phyloP scores from a whole-genome alignment of 257 asterid genomes.

The Solanum chilense region DNA sequence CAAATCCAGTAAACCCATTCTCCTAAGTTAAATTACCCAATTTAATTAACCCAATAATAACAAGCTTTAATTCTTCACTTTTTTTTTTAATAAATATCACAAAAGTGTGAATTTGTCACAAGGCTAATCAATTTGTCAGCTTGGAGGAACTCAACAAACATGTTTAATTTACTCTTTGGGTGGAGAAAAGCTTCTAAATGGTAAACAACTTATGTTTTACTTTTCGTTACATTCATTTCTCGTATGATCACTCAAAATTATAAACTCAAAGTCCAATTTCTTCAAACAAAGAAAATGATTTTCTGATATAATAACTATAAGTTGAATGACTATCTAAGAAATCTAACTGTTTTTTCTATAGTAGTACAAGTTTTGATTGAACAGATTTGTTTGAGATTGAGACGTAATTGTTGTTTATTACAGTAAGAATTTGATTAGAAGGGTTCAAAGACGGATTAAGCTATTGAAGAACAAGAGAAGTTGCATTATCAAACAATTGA shows the following conservation, averaged over 20 bases:
- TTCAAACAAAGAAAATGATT: background rate
- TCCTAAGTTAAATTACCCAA: conserved; percentile 19
- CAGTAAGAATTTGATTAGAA: conserved; percentile 30
- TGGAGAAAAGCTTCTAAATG: conserved; percentile 93
- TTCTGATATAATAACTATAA: background rate
- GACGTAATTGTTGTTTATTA: background rate
- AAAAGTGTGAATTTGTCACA: background rate
- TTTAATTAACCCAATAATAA: background rate
- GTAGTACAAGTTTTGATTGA: background rate
- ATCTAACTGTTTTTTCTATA: background rate
- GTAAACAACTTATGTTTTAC: conserved; percentile 10
- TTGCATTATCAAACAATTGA: conserved; percentile 45
- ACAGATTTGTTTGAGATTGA: background rate
- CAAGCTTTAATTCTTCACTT: background rate
- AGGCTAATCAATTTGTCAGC: background rate
- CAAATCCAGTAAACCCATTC: conserved; percentile 7
- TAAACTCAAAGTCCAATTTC: background rate
- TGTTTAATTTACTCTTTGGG: conserved; percentile 58
- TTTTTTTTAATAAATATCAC: background rate
- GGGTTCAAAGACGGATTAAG: conserved; percentile 52
- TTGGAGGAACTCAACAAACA: background rate
- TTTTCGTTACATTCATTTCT: background rate
- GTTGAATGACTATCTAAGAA: accelerated
- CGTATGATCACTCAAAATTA: background rate
- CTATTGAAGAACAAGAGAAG: conserved; percentile 53